A percentile compares a stretch with the other conserved stretches of the same genome.
Conservation (phyloP, 305 asterid genomes). For the Solanum aculeatissimum region DNA sequence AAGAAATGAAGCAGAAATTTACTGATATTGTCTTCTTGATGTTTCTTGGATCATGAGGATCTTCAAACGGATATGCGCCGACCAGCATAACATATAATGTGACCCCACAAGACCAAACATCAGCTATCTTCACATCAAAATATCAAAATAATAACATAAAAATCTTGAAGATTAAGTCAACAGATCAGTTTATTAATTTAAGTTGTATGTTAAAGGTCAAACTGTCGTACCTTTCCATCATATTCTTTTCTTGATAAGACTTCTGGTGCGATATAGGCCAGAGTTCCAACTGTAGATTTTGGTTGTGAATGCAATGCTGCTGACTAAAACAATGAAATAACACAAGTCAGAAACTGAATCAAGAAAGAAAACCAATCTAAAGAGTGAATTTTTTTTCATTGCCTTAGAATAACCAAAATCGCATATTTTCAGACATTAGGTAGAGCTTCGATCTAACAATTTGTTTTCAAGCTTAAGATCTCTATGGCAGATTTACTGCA, state of each 20-base stretch:
- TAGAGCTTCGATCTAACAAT: slow-evolving; percentile 60
- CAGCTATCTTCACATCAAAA: slow-evolving; percentile 52
- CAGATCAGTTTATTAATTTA: neutral
- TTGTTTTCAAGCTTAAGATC: slow-evolving; percentile 91
- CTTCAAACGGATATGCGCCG: slow-evolving; percentile 97
- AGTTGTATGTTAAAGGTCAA: neutral
- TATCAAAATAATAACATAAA: neutral
- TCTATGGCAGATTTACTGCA: slow-evolving; percentile 82
- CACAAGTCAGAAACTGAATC: neutral
- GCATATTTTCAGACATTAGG: slow-evolving; percentile 65
- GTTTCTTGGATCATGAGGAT: slow-evolving; percentile 86
- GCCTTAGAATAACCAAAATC: slow-evolving; percentile 97
- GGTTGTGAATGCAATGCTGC: slow-evolving; percentile 94
- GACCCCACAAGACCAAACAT: slow-evolving; percentile 99
- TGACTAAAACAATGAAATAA: slow-evolving; percentile 26
- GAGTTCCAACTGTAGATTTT: slow-evolving; percentile 97
- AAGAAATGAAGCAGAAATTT: slow-evolving; percentile 9
- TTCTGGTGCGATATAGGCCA: slow-evolving; percentile 97
- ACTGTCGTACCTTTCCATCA: slow-evolving; percentile 69
- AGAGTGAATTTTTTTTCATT: neutral
- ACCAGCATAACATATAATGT: slow-evolving; percentile 97
- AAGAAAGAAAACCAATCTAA: neutral
- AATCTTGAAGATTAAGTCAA: neutral
- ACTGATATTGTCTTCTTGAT: slow-evolving; percentile 76
- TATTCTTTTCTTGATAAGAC: slow-evolving; percentile 90